phyloP scores from a whole-genome alignment of 108 stramenopile genomes.

The Nitzschia palea region DNA sequence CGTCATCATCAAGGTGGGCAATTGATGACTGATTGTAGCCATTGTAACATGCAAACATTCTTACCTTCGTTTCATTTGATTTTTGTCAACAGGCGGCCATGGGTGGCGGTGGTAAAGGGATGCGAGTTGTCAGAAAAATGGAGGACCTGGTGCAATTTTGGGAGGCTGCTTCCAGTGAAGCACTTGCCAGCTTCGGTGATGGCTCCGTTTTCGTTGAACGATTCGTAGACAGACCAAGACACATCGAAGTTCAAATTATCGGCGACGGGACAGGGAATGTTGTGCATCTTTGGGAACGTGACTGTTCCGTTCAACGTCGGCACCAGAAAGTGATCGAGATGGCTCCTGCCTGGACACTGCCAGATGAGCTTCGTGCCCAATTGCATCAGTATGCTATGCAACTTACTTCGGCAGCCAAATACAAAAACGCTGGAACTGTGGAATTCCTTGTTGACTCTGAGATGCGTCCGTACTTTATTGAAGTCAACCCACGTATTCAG shows the following conservation, averaged over 20 bases:
- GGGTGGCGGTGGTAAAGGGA: slow-evolving; percentile 95
- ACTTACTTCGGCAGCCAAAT: slow-evolving; percentile 83
- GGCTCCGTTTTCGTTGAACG: slow-evolving; percentile 82
- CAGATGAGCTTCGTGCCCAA: slow-evolving; percentile 57
- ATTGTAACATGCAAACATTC: not conserved
- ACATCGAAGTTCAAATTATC: slow-evolving; percentile 96
- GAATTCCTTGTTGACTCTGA: slow-evolving; percentile 93
- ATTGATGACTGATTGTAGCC: not conserved
- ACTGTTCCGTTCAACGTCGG: slow-evolving; percentile 89
- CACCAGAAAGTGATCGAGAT: slow-evolving; percentile 98
- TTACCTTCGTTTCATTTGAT: not conserved
- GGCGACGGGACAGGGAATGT: slow-evolving; percentile 92
- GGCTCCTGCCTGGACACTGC: slow-evolving; percentile 90
- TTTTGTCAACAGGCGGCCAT: slow-evolving; percentile 45
- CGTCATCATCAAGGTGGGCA: slow-evolving; percentile 89
- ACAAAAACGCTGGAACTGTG: slow-evolving; percentile 98
- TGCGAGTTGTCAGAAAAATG: slow-evolving; percentile 76
- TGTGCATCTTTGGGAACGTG: slow-evolving; percentile 93
- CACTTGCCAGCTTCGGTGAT: slow-evolving; percentile 81
- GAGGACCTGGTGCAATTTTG: slow-evolving; percentile 65
- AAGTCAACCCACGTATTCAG: slow-evolving; percentile 96
- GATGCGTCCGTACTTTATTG: slow-evolving; percentile 83
- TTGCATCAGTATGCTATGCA: slow-evolving; percentile 87
- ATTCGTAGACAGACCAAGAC: slow-evolving; percentile 85
- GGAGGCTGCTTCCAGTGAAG: slow-evolving; percentile 73